Evolutionary conservation across 2,329 filamentous ascomycete species (phyloP), one percentile per base, ranked within the genome.

Genomic region (Rachicladosporium sp.): DNA sequence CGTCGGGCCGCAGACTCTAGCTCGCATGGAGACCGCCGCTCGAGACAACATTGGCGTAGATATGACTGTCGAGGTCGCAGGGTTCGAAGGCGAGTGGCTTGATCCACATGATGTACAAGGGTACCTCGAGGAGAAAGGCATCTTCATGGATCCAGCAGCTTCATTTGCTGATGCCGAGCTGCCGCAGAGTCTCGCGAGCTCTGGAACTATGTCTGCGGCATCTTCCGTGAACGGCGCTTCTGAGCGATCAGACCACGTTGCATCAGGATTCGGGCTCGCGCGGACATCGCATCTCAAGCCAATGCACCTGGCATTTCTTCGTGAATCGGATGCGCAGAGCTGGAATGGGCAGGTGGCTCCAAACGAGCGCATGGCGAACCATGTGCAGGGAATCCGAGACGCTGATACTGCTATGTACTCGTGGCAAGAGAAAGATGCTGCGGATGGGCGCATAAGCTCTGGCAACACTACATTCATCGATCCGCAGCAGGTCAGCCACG

Each of bases 41-140:
- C 42, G 48, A 15, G 47, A 50, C 23, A 51, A 48, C n/a, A 38
- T 52, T 2, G 50, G 44, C 2, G 48, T 47, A 9, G 55, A 59
- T 29, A 51, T 56, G 51, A 51, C 52, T 8, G 65, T 81, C 47
- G 69, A 67, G 31, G 57, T 78, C 6, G 68, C 72, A 1, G 80
- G 76, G 0, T 82, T 79, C 44, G 73, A 81, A 43, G 82, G 82
- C 4, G 74, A 83, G 37, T 91, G 84, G 67, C 83, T 82, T 49
- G 83, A 91, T 52, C 64, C 77, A 0, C 72, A 83, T 43, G 85
- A 91, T 55, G 78, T 87, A 0, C 81, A 91, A 57, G 68, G 73
- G 9, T 91, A 87, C 53, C 63, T 93, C 2, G 70, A 70, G 31
- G 68, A 73, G 36, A 71, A 73, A 23, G 78, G 78, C 4, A 72